phyloP scores from a whole-genome alignment of 192 early-diverging fungal species.

The Backusella australiensis region DNA sequence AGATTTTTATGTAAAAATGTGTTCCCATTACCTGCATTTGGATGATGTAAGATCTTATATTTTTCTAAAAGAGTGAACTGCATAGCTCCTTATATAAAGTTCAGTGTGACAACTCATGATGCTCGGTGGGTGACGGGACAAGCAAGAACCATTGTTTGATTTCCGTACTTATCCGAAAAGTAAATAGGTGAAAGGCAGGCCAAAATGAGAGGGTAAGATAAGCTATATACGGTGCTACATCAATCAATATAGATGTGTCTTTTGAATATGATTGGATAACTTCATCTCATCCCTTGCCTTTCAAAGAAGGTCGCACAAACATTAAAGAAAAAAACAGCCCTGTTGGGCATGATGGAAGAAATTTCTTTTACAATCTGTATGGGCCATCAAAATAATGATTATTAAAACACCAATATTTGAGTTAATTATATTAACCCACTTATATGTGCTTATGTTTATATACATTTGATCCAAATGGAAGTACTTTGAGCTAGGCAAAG shows the following conservation, averaged over 20 bases:
- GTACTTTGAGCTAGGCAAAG: neutral
- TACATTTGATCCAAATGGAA: neutral
- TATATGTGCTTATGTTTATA: neutral
- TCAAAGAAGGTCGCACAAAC: neutral
- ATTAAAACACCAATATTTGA: neutral
- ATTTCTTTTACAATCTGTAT: slow-evolving; percentile 1
- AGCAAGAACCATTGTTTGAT: slow-evolving; percentile 8
- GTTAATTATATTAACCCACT: neutral
- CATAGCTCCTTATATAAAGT: neutral
- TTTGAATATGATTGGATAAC: neutral
- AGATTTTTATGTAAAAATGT: slow-evolving; percentile 6
- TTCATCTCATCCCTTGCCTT: slow-evolving; percentile 2
- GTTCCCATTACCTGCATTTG: neutral
- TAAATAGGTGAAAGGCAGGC: neutral
- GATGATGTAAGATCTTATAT: slow-evolving; percentile 8
- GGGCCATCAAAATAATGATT: neutral
- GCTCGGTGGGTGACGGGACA: slow-evolving; percentile 7
- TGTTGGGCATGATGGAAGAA: neutral
- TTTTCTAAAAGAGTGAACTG: neutral
- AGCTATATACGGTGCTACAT: slow-evolving; percentile 4
- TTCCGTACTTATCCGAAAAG: slow-evolving; percentile 7
- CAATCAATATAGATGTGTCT: slow-evolving; percentile 1
- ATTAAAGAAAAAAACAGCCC: neutral
- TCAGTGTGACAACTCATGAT: slow-evolving; percentile 4
- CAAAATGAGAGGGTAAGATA: neutral